Base-by-base conservation (phyloP, 1,139 yeast species). In the Entelexis paramagnoliae region DNA sequence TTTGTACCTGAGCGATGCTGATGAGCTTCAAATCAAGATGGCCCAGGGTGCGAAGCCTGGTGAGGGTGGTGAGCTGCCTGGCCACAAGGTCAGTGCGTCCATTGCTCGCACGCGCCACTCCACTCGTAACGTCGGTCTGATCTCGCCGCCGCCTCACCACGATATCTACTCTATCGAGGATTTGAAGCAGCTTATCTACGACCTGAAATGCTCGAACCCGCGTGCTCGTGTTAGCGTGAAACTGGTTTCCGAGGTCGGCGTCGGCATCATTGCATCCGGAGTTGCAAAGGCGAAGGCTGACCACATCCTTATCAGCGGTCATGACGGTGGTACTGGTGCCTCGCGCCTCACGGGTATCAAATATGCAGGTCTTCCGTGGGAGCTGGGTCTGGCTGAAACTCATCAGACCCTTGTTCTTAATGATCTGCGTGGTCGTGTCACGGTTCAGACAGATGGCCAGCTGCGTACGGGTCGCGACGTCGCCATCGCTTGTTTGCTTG, bases 1-100 rank as follows among this genome's bases (percentile, higher is more conserved):
- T 2, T 79, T 83, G 71, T 91, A 91, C 67, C 76, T 91, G 63
- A 81, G 96, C 34, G 97, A 91, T 71, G 95, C 97, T 43, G 97
- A 91, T 65, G 97, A 91, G 72, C 79, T 91, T 59, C 98, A 91
- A 72, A 91, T 91, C 68, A 91, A 91, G 72, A 88, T 91, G 93
- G 97, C 98, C 10, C 98, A 91, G 72, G 97, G 98, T 71, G 98
- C 98, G 52, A 91, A 91, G 71, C 97, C 97, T 10, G 98, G 97
- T 74, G 97, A 91, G 74, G 98, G 98, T 75, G 98, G 98, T 77
- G 97, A 91, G 70, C 75, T 91, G 61, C 96, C 97, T 44, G 96
- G 96, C 56, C 84, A 85, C 72, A 91, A 91, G 71, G 97, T 91
- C 47, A 79, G 93, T 40, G 79, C 76, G 51, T 79, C 79, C 49